Conservation (phyloP, 2,329 filamentous ascomycete genomes). For the Trichoderma brevicompactum region DNA sequence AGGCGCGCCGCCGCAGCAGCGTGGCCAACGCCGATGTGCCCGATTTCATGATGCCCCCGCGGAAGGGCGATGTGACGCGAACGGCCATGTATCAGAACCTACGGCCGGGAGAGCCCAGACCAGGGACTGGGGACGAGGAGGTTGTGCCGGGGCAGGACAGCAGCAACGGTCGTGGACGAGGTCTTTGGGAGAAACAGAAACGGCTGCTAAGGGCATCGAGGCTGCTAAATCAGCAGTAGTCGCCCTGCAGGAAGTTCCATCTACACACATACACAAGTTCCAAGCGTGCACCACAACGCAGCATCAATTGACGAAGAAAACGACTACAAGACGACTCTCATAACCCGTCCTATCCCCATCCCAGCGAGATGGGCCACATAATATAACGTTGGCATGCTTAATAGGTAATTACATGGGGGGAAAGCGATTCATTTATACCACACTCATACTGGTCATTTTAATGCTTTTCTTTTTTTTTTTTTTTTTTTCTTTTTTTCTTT, state of each 20-base stretch:
- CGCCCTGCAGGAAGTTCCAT: too few relatives aligned
- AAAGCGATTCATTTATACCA: slow-evolving; percentile 27
- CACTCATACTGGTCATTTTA: not conserved
- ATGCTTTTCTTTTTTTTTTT: not conserved
- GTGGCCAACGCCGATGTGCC: slow-evolving; percentile 29
- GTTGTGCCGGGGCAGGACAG: slow-evolving; percentile 34
- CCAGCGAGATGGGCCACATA: not conserved
- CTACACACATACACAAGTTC: not conserved
- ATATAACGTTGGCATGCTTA: slow-evolving; percentile 27
- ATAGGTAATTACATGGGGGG: slow-evolving; percentile 12
- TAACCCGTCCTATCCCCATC: not conserved
- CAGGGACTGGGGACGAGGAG: slow-evolving; percentile 33
- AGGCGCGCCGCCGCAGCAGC: slow-evolving; percentile 30
- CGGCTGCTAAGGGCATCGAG: slow-evolving; percentile 48
- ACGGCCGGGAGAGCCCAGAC: slow-evolving; percentile 11
- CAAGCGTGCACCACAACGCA: not conserved
- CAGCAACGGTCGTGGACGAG: slow-evolving; percentile 33
- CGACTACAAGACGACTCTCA: slow-evolving; percentile 20
- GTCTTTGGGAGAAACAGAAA: slow-evolving; percentile 44
- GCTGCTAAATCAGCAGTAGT: slow-evolving; percentile 39
- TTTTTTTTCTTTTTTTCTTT: not conserved
- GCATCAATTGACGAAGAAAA: slow-evolving; percentile 15
- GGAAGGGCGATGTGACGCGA: slow-evolving; percentile 31
- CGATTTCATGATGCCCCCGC: slow-evolving; percentile 25
- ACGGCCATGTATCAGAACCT: slow-evolving; percentile 45